Percentiles rank a stretch among this genome's conserved stretches.
Evolutionary conservation across 2,329 filamentous ascomycete genomes (phyloP).

Genomic region (Cladorrhinum sp.): DNA sequence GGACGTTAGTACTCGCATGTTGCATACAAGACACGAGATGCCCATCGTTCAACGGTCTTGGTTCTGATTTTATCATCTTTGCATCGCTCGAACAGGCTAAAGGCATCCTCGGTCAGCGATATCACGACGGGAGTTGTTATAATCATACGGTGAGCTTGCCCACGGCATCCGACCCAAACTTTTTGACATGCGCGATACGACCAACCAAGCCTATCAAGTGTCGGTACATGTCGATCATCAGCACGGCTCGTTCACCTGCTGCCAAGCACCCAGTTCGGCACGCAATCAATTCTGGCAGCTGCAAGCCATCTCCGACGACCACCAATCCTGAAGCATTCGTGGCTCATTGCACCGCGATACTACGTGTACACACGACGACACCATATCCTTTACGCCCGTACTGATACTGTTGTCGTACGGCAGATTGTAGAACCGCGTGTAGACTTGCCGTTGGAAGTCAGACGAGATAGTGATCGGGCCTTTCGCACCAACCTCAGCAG

Average conservation of each 20-base stretch:
- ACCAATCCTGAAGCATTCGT: not conserved
- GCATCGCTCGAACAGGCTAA: not conserved
- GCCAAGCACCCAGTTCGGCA: not conserved
- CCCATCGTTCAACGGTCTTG: not conserved
- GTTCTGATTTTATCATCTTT: too few relatives aligned
- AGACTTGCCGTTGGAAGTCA: too few relatives aligned
- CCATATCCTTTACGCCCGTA: too few relatives aligned
- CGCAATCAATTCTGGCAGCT: not conserved
- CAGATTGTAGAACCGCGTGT: not conserved
- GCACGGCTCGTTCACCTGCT: not conserved
- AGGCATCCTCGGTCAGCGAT: not conserved
- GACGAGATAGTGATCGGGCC: too few relatives aligned
- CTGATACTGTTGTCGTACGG: too few relatives aligned
- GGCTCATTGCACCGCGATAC: not conserved
- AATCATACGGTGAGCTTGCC: not conserved
- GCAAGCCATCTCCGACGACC: not conserved
- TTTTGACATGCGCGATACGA: not conserved
- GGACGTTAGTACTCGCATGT: constrained; percentile 12
- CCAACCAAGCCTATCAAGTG: not conserved
- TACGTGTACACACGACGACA: not conserved
- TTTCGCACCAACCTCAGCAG: too few relatives aligned
- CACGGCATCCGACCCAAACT: not conserved
- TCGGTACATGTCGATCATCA: not conserved
- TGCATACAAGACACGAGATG: too few relatives aligned
- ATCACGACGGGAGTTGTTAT: not conserved